phyloP scores from a whole-genome alignment of 345 rosid genomes.

The Raphanus raphanistrum region DNA sequence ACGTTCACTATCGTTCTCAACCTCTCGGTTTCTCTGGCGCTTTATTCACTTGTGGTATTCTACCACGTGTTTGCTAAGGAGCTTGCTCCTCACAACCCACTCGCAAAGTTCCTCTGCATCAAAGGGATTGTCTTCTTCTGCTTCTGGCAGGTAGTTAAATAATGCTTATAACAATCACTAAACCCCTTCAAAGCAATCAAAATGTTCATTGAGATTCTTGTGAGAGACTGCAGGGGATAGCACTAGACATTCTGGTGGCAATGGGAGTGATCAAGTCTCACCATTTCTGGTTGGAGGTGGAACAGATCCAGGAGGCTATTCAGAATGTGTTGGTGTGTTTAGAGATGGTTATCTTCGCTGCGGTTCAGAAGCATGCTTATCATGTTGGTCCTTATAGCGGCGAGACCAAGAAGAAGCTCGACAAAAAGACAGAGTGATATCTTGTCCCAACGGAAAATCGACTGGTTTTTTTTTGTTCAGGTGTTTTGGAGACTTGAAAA shows the following conservation, averaged over 20 bases:
- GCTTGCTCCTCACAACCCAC: slow-evolving; percentile 89
- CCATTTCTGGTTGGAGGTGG: slow-evolving; percentile 93
- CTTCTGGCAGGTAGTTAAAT: slow-evolving; percentile 91
- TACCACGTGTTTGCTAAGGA: slow-evolving; percentile 96
- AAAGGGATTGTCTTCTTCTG: slow-evolving; percentile 97
- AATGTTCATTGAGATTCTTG: neutral
- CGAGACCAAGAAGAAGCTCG: slow-evolving; percentile 59
- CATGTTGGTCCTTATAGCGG: slow-evolving; percentile 73
- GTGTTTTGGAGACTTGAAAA: neutral
- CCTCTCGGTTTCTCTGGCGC: slow-evolving; percentile 80
- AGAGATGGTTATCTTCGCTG: slow-evolving; percentile 93
- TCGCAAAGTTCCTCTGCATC: slow-evolving; percentile 95
- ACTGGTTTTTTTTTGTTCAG: neutral
- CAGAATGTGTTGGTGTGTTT: slow-evolving; percentile 80
- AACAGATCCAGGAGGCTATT: slow-evolving; percentile 84
- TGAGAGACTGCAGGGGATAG: slow-evolving; percentile 60
- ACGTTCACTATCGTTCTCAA: slow-evolving; percentile 84
- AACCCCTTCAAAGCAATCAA: neutral
- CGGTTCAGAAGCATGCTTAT: slow-evolving; percentile 83
- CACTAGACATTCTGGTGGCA: slow-evolving; percentile 66
- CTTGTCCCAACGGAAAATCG: neutral
- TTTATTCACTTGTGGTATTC: slow-evolving; percentile 81
- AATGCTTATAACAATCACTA: neutral
- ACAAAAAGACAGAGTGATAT: slow-evolving; percentile 43
- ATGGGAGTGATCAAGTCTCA: slow-evolving; percentile 69